phyloP scores from a whole-genome alignment of 495 filamentous ascomycete genomes.

The Aspergillus wentii region DNA sequence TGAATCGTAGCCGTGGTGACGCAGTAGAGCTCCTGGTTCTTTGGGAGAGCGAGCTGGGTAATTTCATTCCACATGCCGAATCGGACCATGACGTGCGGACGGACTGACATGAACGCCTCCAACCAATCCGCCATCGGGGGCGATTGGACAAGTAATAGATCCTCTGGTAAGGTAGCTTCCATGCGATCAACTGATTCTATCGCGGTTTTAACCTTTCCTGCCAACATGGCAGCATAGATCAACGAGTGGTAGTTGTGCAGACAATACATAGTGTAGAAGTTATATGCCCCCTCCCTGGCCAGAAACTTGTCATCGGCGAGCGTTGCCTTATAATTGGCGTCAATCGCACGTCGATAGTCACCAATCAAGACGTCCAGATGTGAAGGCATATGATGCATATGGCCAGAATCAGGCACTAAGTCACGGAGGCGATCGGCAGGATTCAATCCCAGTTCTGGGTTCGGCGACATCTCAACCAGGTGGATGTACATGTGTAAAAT shows the following conservation, averaged over 20 bases:
- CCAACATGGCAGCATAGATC: constrained; percentile 66
- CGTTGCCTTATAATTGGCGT: constrained; percentile 52
- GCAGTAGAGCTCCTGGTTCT: constrained; percentile 48
- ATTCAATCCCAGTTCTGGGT: constrained; percentile 49
- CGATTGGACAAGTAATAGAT: constrained; percentile 49
- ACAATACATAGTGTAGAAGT: constrained; percentile 62
- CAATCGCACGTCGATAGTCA: constrained; percentile 54
- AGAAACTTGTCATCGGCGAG: constrained; percentile 54
- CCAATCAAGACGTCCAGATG: constrained; percentile 62
- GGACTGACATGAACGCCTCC: constrained; percentile 53
- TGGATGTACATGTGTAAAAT: constrained; percentile 64
- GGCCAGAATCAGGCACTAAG: constrained; percentile 57
- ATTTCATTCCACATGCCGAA: constrained; percentile 60
- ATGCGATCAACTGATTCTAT: constrained; percentile 46
- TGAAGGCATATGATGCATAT: constrained; percentile 63
- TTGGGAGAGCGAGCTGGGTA: constrained; percentile 37
- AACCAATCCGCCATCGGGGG: constrained; percentile 67
- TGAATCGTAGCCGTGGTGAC: constrained; percentile 51
- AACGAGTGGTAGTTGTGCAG: constrained; percentile 59
- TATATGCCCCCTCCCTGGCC: constrained; percentile 35
- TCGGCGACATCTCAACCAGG: constrained; percentile 61
- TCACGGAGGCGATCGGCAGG: constrained; percentile 52
- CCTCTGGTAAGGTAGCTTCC: constrained; percentile 49
- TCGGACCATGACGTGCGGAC: constrained; percentile 58
- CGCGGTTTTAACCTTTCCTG: constrained; percentile 46